A percentile compares a stretch with the other conserved stretches of the same genome.
Evolutionary conservation across 352 stramenopile species (phyloP).

Genomic region (Ochromonadaceae sp.): DNA sequence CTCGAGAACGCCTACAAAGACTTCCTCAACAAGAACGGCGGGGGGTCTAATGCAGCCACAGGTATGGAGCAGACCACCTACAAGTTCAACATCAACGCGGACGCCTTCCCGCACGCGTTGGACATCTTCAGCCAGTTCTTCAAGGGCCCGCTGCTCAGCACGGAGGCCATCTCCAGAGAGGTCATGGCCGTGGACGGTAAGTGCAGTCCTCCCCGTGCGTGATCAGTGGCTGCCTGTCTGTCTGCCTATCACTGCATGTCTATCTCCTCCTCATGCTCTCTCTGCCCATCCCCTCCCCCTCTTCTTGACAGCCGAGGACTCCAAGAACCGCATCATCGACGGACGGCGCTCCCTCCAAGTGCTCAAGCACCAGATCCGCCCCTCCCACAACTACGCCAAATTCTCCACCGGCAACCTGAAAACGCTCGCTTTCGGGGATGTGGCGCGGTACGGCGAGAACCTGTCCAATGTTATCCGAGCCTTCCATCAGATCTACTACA

Average conservation of each 20-base stretch:
- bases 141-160: neutral
- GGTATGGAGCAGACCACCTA: conserved; percentile 10
- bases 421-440: neutral
- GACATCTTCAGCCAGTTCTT: conserved; percentile 18
- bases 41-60: neutral
- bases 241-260: too few species aligned
- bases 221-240: too few species aligned
- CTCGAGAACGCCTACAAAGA: conserved; percentile 15
- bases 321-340: conserved; percentile 14
- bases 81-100: conserved; percentile 11
- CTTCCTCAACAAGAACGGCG: conserved; percentile 14
- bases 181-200: conserved; percentile 9
- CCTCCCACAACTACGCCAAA: neutral
- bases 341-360: neutral
- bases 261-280: too few species aligned
- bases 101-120: neutral
- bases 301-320: neutral
- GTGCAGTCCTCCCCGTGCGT: too few species aligned
- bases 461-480: neutral
- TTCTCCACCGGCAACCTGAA: conserved; percentile 14
- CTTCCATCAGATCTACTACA: conserved; percentile 4
- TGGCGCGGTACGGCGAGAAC: neutral
- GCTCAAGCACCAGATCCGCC: neutral
- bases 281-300: too few species aligned
- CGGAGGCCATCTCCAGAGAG: neutral